A percentile compares a stretch with the other conserved stretches of the same genome.
These are phyloP conservation scores for Chytriomyces hyalinus DNA, from an alignment of 192 early-diverging fungal genomes.

Conservation along the genomic window DNA sequence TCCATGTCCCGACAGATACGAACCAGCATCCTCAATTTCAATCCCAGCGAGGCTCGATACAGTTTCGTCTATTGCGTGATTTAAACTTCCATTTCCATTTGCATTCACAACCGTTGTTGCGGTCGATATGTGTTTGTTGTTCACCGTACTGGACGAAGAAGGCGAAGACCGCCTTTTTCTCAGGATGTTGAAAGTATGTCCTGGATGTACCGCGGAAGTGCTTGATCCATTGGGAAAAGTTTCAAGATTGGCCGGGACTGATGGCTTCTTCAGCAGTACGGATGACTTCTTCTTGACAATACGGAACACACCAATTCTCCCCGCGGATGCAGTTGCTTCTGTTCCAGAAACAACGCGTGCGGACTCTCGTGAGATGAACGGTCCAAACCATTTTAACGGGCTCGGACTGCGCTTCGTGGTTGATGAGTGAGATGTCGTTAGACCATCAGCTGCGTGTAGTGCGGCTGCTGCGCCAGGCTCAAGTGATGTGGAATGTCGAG, in stretches of 20 bases:
- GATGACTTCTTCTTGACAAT: conserved; percentile 2
- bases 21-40: not conserved
- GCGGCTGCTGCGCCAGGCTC: not conserved
- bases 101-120: not conserved
- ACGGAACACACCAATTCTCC: conserved; percentile 24
- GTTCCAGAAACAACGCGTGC: conserved; percentile 22
- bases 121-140: not conserved
- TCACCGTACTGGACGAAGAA: not conserved
- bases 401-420: conserved; percentile 10
- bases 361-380: conserved; percentile 31
- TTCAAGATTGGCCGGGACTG: not conserved
- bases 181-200: not conserved
- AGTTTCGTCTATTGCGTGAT: not conserved
- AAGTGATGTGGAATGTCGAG: not conserved
- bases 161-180: not conserved
- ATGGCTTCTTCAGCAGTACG: not conserved
- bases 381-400: conserved; percentile 29
- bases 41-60: not conserved
- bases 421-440: too few species aligned
- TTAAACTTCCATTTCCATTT: not conserved
- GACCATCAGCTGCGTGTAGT: not conserved
- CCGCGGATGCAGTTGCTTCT: not conserved
- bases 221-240: not conserved
- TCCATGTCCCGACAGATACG: not conserved
- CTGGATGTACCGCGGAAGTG: not conserved